Conservation (phyloP, 495 filamentous ascomycete genomes). For the Xylaria cubensis region DNA sequence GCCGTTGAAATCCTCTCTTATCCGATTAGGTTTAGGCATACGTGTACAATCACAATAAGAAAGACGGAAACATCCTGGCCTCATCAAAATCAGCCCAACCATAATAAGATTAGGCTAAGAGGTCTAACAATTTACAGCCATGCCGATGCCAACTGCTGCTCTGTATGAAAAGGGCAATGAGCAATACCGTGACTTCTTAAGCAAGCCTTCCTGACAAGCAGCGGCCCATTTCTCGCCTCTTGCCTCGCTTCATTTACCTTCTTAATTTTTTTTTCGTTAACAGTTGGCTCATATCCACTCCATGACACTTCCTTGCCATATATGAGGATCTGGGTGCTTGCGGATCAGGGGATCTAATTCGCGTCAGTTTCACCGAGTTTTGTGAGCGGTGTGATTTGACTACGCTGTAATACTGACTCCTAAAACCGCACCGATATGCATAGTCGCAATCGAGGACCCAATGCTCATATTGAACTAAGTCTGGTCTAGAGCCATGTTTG, state of each 20-base stretch:
- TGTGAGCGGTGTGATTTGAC: background rate
- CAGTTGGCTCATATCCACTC: constrained; percentile 23
- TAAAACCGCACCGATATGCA: constrained; percentile 34
- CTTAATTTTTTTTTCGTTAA: background rate
- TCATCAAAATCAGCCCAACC: background rate
- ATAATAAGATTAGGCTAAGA: background rate
- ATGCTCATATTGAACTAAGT: constrained; percentile 39
- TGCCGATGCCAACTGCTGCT: background rate
- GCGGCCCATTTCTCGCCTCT: background rate
- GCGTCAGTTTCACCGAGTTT: constrained; percentile 9
- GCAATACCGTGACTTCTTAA: background rate
- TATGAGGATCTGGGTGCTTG: constrained; percentile 37
- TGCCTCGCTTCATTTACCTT: background rate
- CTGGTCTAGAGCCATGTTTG: constrained; percentile 33
- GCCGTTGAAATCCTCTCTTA: background rate
- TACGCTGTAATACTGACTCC: constrained; percentile 32
- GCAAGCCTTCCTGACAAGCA: no score
- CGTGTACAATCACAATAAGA: background rate
- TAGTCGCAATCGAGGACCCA: constrained; percentile 40
- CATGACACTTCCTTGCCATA: constrained; percentile 28
- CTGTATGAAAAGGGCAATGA: background rate
- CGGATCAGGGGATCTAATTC: constrained; percentile 36
- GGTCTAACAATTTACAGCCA: background rate
- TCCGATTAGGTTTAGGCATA: background rate
- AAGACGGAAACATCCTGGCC: background rate